Base-by-base conservation (phyloP, 2,329 filamentous ascomycete genomes). In the Exophiala sp. region DNA sequence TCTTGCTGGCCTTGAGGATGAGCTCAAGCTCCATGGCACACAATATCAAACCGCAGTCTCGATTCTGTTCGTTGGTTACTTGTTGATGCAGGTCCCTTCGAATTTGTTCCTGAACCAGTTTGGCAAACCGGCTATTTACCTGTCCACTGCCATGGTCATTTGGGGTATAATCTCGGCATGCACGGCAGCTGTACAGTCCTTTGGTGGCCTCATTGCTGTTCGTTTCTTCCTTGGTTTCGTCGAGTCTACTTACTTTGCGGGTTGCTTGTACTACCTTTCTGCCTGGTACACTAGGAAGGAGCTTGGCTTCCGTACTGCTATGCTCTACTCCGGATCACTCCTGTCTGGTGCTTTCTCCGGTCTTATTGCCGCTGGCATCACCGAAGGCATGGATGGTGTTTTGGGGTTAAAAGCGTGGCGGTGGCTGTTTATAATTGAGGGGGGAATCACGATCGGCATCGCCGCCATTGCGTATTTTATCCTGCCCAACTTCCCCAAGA, bases 291-390 rank as follows among this genome's bases (percentile, higher is more conserved):
- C 83, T 1, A 75, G 82, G 8, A 60, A 65, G 20, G 65, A 68
- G 44, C 14, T 50, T 14, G 40, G 32, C 7, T 33, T 44, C 18
- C 24, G 48, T 4, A 51, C 36, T 14, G 39, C 67, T 3, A 63
- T 63, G 10, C 56, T 69, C 3, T 68, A 67, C 52, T 66, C 65
- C 0, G 87, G 86, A 0, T 83, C 83, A 0, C 73, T 89, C 24
- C 79, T 90, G 16, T 86, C 84, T 1, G 85, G 86, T 3, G 86
- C 87, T 1, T 89, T 90, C 63, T 87, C 85, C 0, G 86, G 85
- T 2, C 69, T 85, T 7, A 80, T 86, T 35, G 77, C 81, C 1
- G 81, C 81, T 0, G 83, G 86, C 5, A 87, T 91, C 50, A 83
- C 81, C 0, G 72, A 74, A n/a, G 81, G 85, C 46, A 79, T 91